Conservation (phyloP, 306 rosid genomes). For the Pachyrhizus erosus region DNA sequence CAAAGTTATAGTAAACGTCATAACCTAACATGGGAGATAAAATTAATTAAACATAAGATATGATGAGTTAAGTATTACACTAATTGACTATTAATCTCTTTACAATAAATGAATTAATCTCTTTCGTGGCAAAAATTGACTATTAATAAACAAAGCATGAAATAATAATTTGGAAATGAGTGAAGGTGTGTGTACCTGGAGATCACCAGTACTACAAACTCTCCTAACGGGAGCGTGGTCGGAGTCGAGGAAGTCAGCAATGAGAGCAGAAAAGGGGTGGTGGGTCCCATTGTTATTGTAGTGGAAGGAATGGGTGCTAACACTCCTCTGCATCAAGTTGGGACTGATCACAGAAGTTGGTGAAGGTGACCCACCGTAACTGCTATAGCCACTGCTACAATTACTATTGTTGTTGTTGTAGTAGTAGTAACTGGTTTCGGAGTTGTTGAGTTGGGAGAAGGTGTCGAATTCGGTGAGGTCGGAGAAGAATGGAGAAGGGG, state of each 20-base stretch:
- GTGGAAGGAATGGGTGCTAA: conserved; percentile 64
- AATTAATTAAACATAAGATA: no score
- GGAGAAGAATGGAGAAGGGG: conserved; percentile 18
- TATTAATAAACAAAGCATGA: no score
- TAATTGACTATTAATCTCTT: no score
- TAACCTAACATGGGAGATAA: not conserved
- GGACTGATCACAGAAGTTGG: conserved; percentile 39
- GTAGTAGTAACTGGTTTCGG: conserved; percentile 40
- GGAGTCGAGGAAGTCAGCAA: conserved; percentile 47
- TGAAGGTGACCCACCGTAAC: conserved; percentile 64
- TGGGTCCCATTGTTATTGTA: conserved; percentile 45
- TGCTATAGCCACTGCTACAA: conserved; percentile 65
- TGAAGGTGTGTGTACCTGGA: conserved; percentile 54
- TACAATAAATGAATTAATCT: no score
- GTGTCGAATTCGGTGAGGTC: conserved; percentile 40
- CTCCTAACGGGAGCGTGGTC: conserved; percentile 58
- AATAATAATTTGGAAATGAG: not conserved
- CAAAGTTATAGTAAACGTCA: not conserved
- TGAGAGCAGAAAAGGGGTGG: conserved; percentile 50
- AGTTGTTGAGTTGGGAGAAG: conserved; percentile 46
- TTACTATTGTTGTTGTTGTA: not conserved
- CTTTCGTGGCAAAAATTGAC: no score
- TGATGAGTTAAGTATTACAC: no score
- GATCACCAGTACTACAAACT: conserved; percentile 73
- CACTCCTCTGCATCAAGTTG: conserved; percentile 59